Conservation (phyloP, 306 rosid species). For the Cajanus cajan region DNA sequence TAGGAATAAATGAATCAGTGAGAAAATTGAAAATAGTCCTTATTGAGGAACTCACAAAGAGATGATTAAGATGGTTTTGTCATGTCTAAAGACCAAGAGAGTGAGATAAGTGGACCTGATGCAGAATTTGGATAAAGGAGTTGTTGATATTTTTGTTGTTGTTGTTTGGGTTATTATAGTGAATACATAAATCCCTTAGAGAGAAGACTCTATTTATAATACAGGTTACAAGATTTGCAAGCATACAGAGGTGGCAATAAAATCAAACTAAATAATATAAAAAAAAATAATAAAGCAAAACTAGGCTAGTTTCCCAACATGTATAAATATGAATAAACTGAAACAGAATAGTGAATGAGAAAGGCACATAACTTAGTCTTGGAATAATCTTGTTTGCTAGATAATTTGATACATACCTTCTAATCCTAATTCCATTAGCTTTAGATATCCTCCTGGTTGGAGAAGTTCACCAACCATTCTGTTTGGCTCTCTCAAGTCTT, state of each 20-base stretch:
- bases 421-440: slow-evolving; percentile 58
- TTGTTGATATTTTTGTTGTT: background rate
- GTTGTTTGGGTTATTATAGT: background rate
- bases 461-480: slow-evolving; percentile 71
- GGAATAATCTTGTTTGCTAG: background rate
- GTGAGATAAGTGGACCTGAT: background rate
- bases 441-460: slow-evolving; percentile 71
- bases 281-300: background rate
- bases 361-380: background rate
- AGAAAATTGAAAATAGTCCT: background rate
- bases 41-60: background rate
- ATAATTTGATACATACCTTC: slow-evolving; percentile 46
- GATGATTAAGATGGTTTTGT: background rate
- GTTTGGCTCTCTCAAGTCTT: slow-evolving; percentile 58
- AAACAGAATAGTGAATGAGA: background rate
- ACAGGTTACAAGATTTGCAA: background rate
- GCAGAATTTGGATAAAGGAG: background rate
- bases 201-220: background rate
- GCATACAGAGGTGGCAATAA: background rate
- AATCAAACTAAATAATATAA: background rate
- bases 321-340: background rate
- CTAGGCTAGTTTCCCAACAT: background rate
- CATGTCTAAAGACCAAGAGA: background rate
- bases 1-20: background rate
- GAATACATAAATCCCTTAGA: background rate